Conservation (phyloP, 805 yeast genomes). For the Starmerella vitae region DNA sequence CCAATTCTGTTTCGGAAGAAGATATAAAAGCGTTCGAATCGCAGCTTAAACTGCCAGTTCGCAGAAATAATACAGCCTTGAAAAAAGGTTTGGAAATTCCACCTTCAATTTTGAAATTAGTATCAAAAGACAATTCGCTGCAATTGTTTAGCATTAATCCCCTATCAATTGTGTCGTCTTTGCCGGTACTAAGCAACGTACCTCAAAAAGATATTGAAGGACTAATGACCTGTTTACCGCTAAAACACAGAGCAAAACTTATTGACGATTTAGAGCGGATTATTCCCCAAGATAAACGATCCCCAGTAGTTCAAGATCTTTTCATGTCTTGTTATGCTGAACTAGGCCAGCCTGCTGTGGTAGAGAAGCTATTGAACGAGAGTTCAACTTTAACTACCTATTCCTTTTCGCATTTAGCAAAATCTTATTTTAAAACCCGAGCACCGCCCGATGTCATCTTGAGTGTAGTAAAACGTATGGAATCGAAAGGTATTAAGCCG, state of each 20-base stretch:
- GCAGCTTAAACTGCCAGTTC: background rate
- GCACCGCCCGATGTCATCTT: slow-evolving; percentile 20
- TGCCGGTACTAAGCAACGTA: slow-evolving; percentile 9
- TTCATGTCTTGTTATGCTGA: slow-evolving; percentile 28
- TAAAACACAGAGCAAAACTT: slow-evolving; percentile 16
- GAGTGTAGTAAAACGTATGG: slow-evolving; percentile 19
- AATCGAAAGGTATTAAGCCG: slow-evolving; percentile 19
- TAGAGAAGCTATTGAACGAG: slow-evolving; percentile 19
- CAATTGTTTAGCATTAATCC: background rate
- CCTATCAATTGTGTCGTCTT: background rate
- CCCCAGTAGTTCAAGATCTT: slow-evolving; percentile 19
- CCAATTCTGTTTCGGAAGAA: slow-evolving; percentile 3
- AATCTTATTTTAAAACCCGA: slow-evolving; percentile 22
- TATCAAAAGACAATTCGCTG: background rate
- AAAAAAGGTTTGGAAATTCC: background rate
- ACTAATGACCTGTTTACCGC: slow-evolving; percentile 23
- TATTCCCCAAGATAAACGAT: slow-evolving; percentile 10
- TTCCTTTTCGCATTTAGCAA: slow-evolving; percentile 27
- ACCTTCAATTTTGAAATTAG: background rate
- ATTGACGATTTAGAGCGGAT: slow-evolving; percentile 19
- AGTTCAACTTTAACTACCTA: slow-evolving; percentile 20
- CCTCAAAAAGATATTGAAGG: slow-evolving; percentile 19
- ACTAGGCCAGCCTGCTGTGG: slow-evolving; percentile 18
- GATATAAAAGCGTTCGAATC: slow-evolving; percentile 18
- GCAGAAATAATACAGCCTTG: background rate